phyloP scores from a whole-genome alignment of 2,329 filamentous ascomycete genomes.

The Aspergillus fructus region DNA sequence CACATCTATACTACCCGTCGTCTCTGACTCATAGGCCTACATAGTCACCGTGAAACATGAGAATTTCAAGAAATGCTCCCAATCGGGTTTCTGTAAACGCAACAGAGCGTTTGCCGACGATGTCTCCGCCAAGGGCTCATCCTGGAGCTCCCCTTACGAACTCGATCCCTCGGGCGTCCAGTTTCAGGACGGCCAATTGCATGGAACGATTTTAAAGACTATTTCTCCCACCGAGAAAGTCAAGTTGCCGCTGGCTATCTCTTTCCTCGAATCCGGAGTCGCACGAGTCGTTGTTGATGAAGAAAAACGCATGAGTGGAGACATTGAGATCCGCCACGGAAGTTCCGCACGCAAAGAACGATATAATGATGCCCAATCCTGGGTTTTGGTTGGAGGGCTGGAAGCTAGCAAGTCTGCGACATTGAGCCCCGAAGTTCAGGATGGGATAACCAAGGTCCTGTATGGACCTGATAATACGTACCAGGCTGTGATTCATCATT shows the following conservation, averaged over 20 bases:
- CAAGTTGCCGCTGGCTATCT: conserved; percentile 77
- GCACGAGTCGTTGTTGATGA: conserved; percentile 89
- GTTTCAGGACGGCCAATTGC: conserved; percentile 77
- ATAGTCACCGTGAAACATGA: conserved; percentile 86
- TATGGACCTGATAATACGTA: conserved; percentile 77
- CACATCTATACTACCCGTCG: neutral
- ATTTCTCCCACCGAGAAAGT: conserved; percentile 68
- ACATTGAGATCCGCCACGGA: conserved; percentile 81
- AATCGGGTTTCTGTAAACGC: conserved; percentile 95
- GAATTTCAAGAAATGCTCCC: conserved; percentile 94
- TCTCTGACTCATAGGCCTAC: neutral
- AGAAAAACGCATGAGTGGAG: conserved; percentile 81
- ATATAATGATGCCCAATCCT: conserved; percentile 87
- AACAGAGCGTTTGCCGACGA: conserved; percentile 87
- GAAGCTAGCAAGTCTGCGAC: conserved; percentile 70
- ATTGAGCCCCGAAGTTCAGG: conserved; percentile 63
- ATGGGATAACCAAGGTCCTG: conserved; percentile 68
- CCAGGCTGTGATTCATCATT: conserved; percentile 78
- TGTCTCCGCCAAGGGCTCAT: conserved; percentile 61
- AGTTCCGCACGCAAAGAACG: conserved; percentile 86
- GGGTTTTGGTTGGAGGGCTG: conserved; percentile 80
- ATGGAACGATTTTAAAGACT: conserved; percentile 79
- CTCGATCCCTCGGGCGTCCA: conserved; percentile 69
- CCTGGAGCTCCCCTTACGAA: conserved; percentile 79
- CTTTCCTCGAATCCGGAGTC: conserved; percentile 85